Evolutionary conservation across 345 rosid species (phyloP).

Genomic region (Sonneratia caseolaris): DNA sequence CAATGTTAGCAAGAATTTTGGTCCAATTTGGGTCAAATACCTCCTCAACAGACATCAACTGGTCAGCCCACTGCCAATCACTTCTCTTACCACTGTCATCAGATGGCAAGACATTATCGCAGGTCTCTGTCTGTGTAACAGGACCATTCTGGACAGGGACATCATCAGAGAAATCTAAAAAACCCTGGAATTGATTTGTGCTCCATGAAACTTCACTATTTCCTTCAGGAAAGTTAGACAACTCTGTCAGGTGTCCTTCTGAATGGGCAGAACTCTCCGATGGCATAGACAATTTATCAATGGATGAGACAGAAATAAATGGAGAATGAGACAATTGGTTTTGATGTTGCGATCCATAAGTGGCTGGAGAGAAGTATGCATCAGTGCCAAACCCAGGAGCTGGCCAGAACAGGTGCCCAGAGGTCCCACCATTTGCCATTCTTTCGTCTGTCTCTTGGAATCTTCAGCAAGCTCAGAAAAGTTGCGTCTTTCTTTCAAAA

Average conservation of each 20-base stretch:
- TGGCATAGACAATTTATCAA: constrained; percentile 13
- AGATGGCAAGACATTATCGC: constrained; percentile 22
- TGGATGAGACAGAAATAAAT: constrained; percentile 34
- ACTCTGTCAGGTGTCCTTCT: constrained; percentile 27
- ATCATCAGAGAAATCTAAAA: constrained; percentile 41
- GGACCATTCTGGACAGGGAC: constrained; percentile 31
- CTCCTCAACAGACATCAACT: constrained; percentile 57
- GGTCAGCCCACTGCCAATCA: constrained; percentile 77
- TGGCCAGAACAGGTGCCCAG: constrained; percentile 57
- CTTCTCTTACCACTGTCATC: constrained; percentile 30
- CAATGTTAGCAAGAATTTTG: constrained; percentile 44
- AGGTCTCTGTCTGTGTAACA: constrained; percentile 26
- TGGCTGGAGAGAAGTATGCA: constrained; percentile 44
- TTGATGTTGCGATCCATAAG: constrained; percentile 20
- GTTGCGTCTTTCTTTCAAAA: not conserved
- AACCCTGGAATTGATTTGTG: constrained; percentile 33
- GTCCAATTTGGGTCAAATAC: constrained; percentile 38
- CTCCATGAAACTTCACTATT: constrained; percentile 49
- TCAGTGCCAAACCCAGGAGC: constrained; percentile 56
- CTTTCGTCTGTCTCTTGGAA: not conserved
- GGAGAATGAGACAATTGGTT: constrained; percentile 31
- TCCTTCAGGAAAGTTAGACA: constrained; percentile 23
- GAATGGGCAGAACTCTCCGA: constrained; percentile 22
- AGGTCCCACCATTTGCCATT: constrained; percentile 26
- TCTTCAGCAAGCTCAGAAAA: not conserved